phyloP scores from a whole-genome alignment of 2,329 filamentous ascomycete genomes.

The Penicillium psychrosexuale region DNA sequence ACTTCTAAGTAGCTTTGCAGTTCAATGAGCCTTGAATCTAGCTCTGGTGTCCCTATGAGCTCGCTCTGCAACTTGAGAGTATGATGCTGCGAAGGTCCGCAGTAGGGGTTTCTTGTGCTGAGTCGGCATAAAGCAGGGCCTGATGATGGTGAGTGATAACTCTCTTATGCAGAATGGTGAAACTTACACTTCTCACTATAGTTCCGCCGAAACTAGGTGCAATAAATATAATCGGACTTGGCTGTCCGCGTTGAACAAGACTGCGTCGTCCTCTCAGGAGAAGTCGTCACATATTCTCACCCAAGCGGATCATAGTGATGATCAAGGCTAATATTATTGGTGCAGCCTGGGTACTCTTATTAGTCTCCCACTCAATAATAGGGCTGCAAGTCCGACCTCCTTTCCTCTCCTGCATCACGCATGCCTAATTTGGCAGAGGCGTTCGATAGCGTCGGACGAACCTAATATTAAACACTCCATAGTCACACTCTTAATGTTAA shows the following conservation, averaged over 20 bases:
- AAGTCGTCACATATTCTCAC: conserved; percentile 25
- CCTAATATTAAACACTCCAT: neutral
- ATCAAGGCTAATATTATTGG: conserved; percentile 4
- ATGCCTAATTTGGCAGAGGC: neutral
- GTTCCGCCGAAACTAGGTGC: conserved; percentile 31
- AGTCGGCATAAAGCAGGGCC: conserved; percentile 16
- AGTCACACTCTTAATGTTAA: neutral
- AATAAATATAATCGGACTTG: conserved; percentile 31
- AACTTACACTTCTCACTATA: conserved; percentile 28
- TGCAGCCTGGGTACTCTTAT: neutral
- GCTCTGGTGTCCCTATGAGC: conserved; percentile 40
- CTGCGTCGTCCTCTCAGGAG: neutral
- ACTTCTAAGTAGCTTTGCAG: conserved; percentile 29
- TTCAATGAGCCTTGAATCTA: conserved; percentile 31
- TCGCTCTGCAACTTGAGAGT: conserved; percentile 28
- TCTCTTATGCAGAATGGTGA: conserved; percentile 2
- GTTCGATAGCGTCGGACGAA: neutral
- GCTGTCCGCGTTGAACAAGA: conserved; percentile 11
- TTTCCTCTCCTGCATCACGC: neutral
- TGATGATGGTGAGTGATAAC: neutral
- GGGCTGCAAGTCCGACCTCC: neutral
- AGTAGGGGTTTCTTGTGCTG: conserved; percentile 6
- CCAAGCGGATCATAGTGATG: conserved; percentile 25
- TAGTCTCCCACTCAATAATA: neutral
- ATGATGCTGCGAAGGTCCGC: conserved; percentile 16